Evolutionary conservation across 2,329 filamentous ascomycete species (phyloP).

Genomic region (Leptodontidium sp.): DNA sequence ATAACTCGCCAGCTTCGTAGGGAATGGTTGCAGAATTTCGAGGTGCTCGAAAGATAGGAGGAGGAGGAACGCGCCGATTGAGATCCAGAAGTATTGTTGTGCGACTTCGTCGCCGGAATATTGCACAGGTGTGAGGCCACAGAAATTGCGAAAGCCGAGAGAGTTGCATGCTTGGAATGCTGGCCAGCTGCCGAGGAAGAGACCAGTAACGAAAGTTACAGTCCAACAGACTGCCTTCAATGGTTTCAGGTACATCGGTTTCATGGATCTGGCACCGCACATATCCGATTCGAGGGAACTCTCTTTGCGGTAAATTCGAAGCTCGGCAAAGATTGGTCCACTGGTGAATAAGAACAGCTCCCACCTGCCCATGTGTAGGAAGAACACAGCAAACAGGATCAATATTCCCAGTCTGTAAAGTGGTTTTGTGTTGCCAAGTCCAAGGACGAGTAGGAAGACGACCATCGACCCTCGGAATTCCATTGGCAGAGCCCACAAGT

Average conservation of each 20-base stretch:
- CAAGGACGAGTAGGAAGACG: constrained; percentile 17
- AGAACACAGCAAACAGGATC: constrained; percentile 7
- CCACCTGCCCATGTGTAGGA: constrained; percentile 12
- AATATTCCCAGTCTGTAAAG: constrained; percentile 2
- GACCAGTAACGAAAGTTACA: not conserved
- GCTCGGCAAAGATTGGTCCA: constrained; percentile 22
- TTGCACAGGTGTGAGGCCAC: constrained; percentile 1
- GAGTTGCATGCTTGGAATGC: constrained; percentile 10
- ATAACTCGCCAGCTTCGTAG: constrained; percentile 57
- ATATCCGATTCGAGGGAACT: not conserved
- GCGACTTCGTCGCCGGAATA: not conserved
- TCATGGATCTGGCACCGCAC: not conserved
- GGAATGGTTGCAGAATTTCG: constrained; percentile 50
- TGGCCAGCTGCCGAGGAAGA: constrained; percentile 25
- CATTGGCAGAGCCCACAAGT: constrained; percentile 23
- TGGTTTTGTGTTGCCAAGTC: constrained; percentile 1
- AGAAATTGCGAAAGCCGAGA: constrained; percentile 16
- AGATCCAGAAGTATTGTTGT: constrained; percentile 37
- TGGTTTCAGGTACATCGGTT: not conserved
- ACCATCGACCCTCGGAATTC: constrained; percentile 22
- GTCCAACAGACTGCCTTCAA: constrained; percentile 4
- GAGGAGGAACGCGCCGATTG: constrained; percentile 9
- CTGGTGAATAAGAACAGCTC: constrained; percentile 21
- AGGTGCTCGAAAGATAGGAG: constrained; percentile 19
- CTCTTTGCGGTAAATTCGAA: constrained; percentile 1